Base-by-base conservation (phyloP, 352 stramenopile genomes). In the Bremia lactucae region DNA sequence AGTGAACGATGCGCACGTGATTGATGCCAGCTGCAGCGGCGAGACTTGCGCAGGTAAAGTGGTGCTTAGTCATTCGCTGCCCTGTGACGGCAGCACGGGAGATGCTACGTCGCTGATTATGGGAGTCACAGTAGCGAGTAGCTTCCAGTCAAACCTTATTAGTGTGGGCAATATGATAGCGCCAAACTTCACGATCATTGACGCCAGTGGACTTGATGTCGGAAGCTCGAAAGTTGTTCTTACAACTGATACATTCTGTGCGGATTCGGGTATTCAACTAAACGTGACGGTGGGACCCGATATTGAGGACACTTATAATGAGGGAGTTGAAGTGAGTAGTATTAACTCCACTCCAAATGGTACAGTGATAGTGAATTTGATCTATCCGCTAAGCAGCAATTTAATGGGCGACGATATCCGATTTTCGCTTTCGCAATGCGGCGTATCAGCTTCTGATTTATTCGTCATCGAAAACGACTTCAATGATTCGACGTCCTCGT, bases 11-110 rank as follows among this genome's bases (percentile, higher is more conserved):
- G 42, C 62, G 11, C 16, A 64, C 15, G 40, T 88, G 11, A 43
- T 37, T 4, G 42, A 70, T 25, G 63, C 87, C 7, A 52, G 22
- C 4, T 88, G 76, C 42, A 36, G 20, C 24, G 50, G 42, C 0
- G 62, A 83, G 15, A 24, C 26, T n/a, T 87, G 75, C 52, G 57
- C 59, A 11, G 78, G 71, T 4, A 70, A 61, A 31, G 31, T 91
- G 15, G 39, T 42, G 41, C 48, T 86, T 11, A 52, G 46, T 3
- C 51, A 67, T 25, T 21, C 57, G 9, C 42, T 89, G 22, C 51
- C 65, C 0, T 89, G 76, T 35, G 61, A 80, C 23, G 68, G 62
- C 6, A 55, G 54, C 0, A 38, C 47, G 0, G 57, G 57, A 14
- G 50, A 64, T 13, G 36, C 53, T 2, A 68, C 56, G 24, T 41